Evolutionary conservation across 1,139 yeast species (phyloP), one percentile per base, ranked within the genome.

Genomic region (Kazachstania sp.): DNA sequence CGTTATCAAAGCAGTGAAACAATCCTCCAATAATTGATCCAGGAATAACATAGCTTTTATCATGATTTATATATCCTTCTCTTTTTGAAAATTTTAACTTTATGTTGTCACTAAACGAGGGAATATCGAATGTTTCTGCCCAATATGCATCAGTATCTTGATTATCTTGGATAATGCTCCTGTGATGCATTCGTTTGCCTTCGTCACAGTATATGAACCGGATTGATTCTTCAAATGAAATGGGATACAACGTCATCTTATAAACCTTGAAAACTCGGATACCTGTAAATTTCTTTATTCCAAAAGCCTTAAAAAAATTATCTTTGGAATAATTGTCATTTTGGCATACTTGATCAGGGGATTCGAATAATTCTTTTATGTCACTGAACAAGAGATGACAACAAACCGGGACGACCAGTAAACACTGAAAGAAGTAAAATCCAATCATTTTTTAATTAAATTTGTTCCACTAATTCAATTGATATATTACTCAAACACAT

Each of bases 1-100:
- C n/a, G 51, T 46, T 30, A 66, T 55, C n/a, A 51, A 73, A 68
- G 56, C 86, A 81, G 51, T 74, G 73, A 59, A 73, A 84, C 6
- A 84, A 54, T 0, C 82, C 90, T 5, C 94, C 94, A 1, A 84
- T 77, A 63, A 78, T 74, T 0, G 83, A 73, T 40, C 71, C 69
- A 0, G 90, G 87, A 28, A 78, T 65, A 56, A 73, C 82, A 18
- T 81, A 61, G 6, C 75, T 70, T 34, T 77, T 53, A 26, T 72
- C 64, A 43, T 83, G 67, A 32, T 63, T 61, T 1, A 81, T 79
- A 56, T 79, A 83, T 56, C 78, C 75, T 57, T 77, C 76, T 31
- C 82, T 67, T 50, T 92, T 69, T 1, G 87, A 86, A 52, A 82
- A 65, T 51, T 82, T 79, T 57, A 73, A 82, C 52, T 87, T 81